Evolutionary conservation across 2,329 filamentous ascomycete species (phyloP), one percentile per base, ranked within the genome.

Genomic region (Xylaria sp.): DNA sequence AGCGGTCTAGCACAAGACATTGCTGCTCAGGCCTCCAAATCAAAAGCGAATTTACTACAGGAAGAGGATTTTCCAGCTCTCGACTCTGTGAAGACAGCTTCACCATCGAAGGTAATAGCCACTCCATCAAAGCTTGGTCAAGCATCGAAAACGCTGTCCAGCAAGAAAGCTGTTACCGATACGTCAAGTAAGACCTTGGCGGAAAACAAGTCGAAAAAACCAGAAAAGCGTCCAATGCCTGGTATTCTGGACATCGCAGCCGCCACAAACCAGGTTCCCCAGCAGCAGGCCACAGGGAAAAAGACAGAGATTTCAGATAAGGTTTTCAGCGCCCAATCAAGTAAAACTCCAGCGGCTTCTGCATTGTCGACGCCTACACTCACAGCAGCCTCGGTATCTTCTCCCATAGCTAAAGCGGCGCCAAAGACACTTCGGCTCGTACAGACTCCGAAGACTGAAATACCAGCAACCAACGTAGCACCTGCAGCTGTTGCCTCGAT

Each of bases 391-490:
- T 86, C 85, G 6, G 81, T 85, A 1, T 85, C 86, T 51, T 87
- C 89, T 18, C 88, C 88, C 0, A 74, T 84, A 4, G 76, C 83
- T 18, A 84, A 86, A 58, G 81, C 83, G 4, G 86, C 82, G 0
- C 87, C 90, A 0, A 91, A 91, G 76, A 92, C 90, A 1, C 79
- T 94, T 44, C 86, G 91, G n/a, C 85, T 94, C 8, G 84, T 92
- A n/a, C 84, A 90, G 23, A 90, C 89, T 0, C 87, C 90, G 1
- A 93, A 89, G 77, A 80, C 84, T 0, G 91, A 93, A 74, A 79
- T 80, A 0, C 84, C 88, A 1, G 81, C 85, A 13, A 63, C 73
- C 46, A 71, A 72, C 23, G 73, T 79, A 52, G 73, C 77, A 0
- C 75, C 77, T 28, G 73, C 76, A 9, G 76, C 77, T 37, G 76